phyloP scores from a whole-genome alignment of 169 alveolate species.

The Plasmodium chabaudi region DNA sequence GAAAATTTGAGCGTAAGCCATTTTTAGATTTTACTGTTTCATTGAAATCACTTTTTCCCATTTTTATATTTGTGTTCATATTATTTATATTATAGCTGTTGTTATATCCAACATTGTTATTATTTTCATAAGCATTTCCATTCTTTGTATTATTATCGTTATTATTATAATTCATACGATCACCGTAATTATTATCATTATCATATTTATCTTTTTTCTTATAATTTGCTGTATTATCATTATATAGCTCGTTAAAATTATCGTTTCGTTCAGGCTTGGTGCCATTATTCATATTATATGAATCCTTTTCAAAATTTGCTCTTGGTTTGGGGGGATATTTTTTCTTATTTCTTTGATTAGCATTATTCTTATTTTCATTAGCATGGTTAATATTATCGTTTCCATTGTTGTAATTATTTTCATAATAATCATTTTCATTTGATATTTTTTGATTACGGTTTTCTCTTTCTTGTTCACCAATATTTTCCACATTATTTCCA shows the following conservation, averaged over 20 bases:
- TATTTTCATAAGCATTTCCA: neutral
- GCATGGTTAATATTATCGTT: neutral
- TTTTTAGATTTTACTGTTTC: conserved; percentile 17
- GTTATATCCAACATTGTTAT: neutral
- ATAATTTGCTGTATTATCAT: neutral
- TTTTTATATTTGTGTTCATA: conserved; percentile 58
- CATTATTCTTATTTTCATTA: neutral
- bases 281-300: conserved; percentile 9
- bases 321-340: conserved; percentile 1
- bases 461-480: neutral
- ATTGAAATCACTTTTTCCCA: conserved; percentile 61
- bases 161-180: neutral
- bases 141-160: too few species aligned
- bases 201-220: neutral
- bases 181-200: neutral
- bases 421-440: conserved; percentile 18
- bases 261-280: neutral
- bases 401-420: neutral
- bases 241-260: neutral
- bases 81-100: conserved; percentile 55
- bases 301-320: conserved; percentile 20
- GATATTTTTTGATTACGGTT: neutral
- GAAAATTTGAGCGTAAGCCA: conserved; percentile 19
- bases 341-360: neutral
- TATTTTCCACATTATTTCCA: neutral